Conservation (phyloP, 768 basidiomycete genomes). For the Thelephora aurantiotincta region DNA sequence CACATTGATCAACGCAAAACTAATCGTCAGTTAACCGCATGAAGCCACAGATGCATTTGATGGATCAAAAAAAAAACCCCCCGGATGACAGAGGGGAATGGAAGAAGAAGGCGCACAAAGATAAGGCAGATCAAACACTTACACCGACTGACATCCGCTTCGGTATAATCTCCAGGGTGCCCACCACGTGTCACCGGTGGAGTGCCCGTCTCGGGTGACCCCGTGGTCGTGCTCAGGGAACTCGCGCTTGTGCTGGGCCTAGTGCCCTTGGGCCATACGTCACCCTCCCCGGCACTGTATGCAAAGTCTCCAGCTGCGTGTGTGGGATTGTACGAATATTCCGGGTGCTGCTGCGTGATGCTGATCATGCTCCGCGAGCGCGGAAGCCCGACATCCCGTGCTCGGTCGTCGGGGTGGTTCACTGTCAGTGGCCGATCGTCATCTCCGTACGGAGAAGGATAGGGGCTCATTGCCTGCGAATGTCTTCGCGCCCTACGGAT, state of each 20-base stretch:
- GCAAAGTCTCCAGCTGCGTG: constrained; percentile 58
- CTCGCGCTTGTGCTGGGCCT: constrained; percentile 41
- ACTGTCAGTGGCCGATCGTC: constrained; percentile 57
- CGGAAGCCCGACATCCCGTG: constrained; percentile 40
- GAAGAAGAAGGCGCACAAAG: constrained; percentile 4
- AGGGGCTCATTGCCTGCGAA: constrained; percentile 79
- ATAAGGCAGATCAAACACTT: constrained; percentile 1
- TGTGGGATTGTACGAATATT: constrained; percentile 52
- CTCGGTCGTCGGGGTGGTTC: constrained; percentile 35
- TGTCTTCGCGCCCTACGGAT: constrained; percentile 65
- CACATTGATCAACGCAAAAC: constrained; percentile 19
- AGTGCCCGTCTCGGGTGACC: constrained; percentile 64
- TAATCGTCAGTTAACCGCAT: constrained; percentile 4
- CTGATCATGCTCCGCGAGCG: constrained; percentile 71
- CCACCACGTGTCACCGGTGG: constrained; percentile 63
- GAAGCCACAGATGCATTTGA: constrained; percentile 2
- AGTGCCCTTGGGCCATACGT: constrained; percentile 14
- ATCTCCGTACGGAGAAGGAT: constrained; percentile 71
- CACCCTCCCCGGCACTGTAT: constrained; percentile 38
- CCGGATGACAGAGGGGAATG: constrained; percentile 1
- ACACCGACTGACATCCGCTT: constrained; percentile 50
- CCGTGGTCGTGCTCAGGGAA: constrained; percentile 43
- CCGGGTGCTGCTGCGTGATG: constrained; percentile 35
- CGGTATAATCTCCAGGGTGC: constrained; percentile 38
- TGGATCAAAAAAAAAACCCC: constrained; percentile 7